Evolutionary conservation across 768 basidiomycete genomes (phyloP).

Genomic region (Pulveroboletus frians): DNA sequence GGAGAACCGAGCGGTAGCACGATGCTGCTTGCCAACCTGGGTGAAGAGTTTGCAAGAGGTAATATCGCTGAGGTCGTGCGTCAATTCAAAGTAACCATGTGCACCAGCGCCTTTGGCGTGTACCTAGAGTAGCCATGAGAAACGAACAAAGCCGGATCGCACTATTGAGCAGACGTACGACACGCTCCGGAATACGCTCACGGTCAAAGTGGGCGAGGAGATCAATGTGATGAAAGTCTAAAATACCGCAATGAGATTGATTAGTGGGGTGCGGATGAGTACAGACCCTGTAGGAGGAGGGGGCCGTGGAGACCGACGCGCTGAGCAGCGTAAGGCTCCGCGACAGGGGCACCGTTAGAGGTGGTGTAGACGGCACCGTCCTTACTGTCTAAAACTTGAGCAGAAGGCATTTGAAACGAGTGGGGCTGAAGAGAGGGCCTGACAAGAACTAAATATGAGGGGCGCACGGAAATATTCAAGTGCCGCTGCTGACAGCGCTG

Average conservation of each 20-base stretch:
- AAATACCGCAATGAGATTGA: slow-evolving; percentile 12
- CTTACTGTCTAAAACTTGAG: slow-evolving; percentile 48
- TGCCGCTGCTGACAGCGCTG: slow-evolving; percentile 15
- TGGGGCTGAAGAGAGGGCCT: slow-evolving; percentile 1
- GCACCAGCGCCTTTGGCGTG: slow-evolving; percentile 92
- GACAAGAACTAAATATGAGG: slow-evolving; percentile 9
- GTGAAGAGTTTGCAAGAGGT: slow-evolving; percentile 67
- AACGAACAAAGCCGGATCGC: not conserved
- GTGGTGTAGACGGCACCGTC: slow-evolving; percentile 75
- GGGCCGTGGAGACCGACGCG: slow-evolving; percentile 72
- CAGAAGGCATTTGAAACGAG: slow-evolving; percentile 53
- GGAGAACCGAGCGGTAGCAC: slow-evolving; percentile 81
- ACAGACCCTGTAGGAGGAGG: slow-evolving; percentile 80
- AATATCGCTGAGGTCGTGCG: slow-evolving; percentile 78
- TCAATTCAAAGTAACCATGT: slow-evolving; percentile 90
- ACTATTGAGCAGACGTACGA: slow-evolving; percentile 42
- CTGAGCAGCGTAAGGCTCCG: slow-evolving; percentile 74
- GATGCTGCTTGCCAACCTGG: slow-evolving; percentile 61
- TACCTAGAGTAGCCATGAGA: slow-evolving; percentile 46
- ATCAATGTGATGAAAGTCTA: slow-evolving; percentile 88
- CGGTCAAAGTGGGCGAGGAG: slow-evolving; percentile 89
- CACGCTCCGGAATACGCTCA: slow-evolving; percentile 94
- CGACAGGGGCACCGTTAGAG: slow-evolving; percentile 74
- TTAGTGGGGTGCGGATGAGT: not conserved
- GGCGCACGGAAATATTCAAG: slow-evolving; percentile 18